Evolutionary conservation across 495 filamentous ascomycete species (phyloP).

Genomic region (Tuber melanosporum): DNA sequence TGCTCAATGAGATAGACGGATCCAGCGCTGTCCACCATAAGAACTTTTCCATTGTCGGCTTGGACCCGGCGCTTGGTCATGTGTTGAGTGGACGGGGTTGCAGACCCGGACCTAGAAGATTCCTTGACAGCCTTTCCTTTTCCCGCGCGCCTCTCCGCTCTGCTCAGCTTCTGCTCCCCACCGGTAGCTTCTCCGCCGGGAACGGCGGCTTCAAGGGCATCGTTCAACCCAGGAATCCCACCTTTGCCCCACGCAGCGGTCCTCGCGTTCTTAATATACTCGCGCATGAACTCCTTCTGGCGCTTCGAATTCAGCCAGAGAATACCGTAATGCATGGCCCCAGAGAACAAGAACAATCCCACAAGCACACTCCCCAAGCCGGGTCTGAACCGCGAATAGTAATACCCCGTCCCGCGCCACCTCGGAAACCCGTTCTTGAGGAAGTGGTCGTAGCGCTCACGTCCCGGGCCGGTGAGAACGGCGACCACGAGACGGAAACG

Average conservation of each 20-base stretch:
- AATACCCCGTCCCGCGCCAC: conserved; percentile 97
- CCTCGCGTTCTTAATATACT: conserved; percentile 85
- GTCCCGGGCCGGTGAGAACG: conserved; percentile 68
- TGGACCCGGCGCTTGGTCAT: conserved; percentile 71
- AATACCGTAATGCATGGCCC: conserved; percentile 75
- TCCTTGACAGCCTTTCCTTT: conserved; percentile 44
- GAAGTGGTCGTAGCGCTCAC: conserved; percentile 94
- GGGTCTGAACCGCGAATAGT: conserved; percentile 87
- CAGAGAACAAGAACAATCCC: conserved; percentile 77
- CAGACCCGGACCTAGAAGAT: conserved; percentile 41
- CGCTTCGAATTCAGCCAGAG: conserved; percentile 79
- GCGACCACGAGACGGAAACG: conserved; percentile 75
- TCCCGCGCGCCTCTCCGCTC: conserved; percentile 77
- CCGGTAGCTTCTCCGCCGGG: conserved; percentile 47
- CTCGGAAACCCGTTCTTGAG: conserved; percentile 85
- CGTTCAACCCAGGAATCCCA: conserved; percentile 43
- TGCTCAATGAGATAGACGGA: conserved; percentile 89
- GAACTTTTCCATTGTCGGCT: conserved; percentile 87
- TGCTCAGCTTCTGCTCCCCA: conserved; percentile 59
- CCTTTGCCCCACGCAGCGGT: conserved; percentile 80
- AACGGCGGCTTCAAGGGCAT: conserved; percentile 45
- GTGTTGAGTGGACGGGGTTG: conserved; percentile 50
- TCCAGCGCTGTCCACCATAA: conserved; percentile 84
- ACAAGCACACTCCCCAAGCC: conserved; percentile 76
- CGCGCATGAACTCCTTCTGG: conserved; percentile 79